These are phyloP conservation scores for Trichosporon ovoides DNA, from an alignment of 1,284 basidiomycete genomes.

Conservation along the genomic window DNA sequence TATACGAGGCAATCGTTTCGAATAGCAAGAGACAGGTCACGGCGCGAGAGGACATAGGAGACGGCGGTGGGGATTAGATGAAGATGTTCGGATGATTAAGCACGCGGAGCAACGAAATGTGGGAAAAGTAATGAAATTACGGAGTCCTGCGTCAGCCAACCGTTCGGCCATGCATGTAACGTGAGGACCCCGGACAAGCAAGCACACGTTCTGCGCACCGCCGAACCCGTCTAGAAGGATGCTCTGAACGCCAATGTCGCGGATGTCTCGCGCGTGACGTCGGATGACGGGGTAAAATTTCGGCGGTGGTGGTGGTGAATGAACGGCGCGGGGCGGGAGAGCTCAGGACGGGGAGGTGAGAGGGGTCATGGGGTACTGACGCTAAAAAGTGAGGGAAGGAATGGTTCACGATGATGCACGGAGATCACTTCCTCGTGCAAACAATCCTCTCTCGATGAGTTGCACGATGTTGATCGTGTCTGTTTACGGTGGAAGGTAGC, in stretches of 20 bases:
- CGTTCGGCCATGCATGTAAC: neutral
- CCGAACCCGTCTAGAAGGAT: neutral
- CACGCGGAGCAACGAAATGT: neutral
- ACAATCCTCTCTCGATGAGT: neutral
- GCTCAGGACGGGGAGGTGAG: neutral
- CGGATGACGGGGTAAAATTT: neutral
- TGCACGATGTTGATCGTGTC: neutral
- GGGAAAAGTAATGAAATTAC: conserved; percentile 3
- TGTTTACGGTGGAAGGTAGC: neutral
- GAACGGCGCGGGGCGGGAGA: neutral
- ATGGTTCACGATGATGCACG: neutral
- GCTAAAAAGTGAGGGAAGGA: neutral
- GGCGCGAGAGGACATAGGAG: neutral
- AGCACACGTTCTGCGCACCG: neutral
- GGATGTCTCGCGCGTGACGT: neutral
- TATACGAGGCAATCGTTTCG: neutral
- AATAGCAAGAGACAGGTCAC: neutral
- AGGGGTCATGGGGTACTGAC: neutral
- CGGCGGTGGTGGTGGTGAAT: neutral
- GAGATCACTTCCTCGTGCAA: neutral
- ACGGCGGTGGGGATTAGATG: neutral
- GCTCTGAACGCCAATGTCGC: neutral
- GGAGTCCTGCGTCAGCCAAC: neutral
- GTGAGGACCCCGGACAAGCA: neutral
- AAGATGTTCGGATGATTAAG: neutral